These are phyloP conservation scores for Escovopsis sp. DNA, from an alignment of 2,329 filamentous ascomycete genomes.

Conservation along the genomic window DNA sequence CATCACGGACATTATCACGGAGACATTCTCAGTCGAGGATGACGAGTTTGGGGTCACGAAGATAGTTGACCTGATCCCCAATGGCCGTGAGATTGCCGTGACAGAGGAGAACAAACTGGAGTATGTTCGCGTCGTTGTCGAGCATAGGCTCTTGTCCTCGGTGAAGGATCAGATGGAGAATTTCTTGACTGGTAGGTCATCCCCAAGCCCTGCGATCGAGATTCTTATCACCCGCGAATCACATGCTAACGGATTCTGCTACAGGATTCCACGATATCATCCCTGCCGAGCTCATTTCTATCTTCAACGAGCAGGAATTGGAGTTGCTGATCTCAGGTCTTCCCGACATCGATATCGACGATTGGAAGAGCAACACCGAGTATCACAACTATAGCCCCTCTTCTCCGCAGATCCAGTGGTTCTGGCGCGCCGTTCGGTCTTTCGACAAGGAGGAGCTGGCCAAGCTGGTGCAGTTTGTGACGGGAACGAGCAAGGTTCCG, in stretches of 20 bases:
- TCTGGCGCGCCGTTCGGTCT: constrained; percentile 93
- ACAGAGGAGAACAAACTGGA: constrained; percentile 98
- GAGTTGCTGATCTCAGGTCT: constrained; percentile 93
- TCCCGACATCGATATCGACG: constrained; percentile 92
- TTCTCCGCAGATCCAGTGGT: constrained; percentile 97
- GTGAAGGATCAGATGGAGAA: constrained; percentile 89
- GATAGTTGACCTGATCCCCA: constrained; percentile 71
- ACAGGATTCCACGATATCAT: constrained; percentile 95
- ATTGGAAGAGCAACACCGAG: constrained; percentile 98
- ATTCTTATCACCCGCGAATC: neutral
- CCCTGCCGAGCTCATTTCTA: constrained; percentile 80
- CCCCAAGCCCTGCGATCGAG: neutral
- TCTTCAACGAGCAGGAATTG: constrained; percentile 97
- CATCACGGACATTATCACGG: constrained; percentile 92
- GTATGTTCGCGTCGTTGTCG: constrained; percentile 86
- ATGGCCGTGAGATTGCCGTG: constrained; percentile 82
- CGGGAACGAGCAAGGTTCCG: constrained; percentile 93
- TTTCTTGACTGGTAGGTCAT: constrained; percentile 61
- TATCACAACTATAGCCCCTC: constrained; percentile 95
- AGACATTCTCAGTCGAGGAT: constrained; percentile 88
- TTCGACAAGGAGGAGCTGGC: constrained; percentile 98
- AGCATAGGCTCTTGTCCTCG: constrained; percentile 81
- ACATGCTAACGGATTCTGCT: neutral
- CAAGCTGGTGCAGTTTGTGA: constrained; percentile 95
- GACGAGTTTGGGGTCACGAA: constrained; percentile 86